Base-by-base conservation (phyloP, 2,329 filamentous ascomycete genomes). In the Penicillium sp. region DNA sequence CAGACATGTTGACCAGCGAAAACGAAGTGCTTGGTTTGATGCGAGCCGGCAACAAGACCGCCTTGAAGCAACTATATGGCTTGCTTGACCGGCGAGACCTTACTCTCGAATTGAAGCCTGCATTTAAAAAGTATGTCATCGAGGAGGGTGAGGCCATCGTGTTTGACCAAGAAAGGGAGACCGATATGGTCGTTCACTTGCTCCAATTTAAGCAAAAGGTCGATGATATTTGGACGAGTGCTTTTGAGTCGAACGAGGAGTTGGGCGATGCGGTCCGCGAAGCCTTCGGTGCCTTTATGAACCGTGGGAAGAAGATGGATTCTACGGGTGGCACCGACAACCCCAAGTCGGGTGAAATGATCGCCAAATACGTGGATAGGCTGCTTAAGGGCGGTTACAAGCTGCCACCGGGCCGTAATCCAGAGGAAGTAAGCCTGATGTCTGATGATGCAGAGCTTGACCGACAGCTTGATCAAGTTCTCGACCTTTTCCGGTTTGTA, bases 331-430 rank as follows among this genome's bases (percentile, higher is more conserved):
- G 82, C 45, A 88, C 87, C 0, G 85, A 89, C 49, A 94, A 90
- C 49, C 88, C 89, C 17, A 97, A 95, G 75, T 88, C 95, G 13
- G 93, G 91, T 43, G 93, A 98, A 73, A 95, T 97, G 90, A 94
- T 96, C 59, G 94, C 93, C 28, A 97, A 96, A 69, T 90, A 97
- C 61, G 86, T 98, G 54, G 93, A 98, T 69, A 78, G 86, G 72
- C 76, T 98, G 19, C 78, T 98, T 29, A 83, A 89, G 48, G 88
- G 88, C 43, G 94, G 93, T 1, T 77, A 91, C 41, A 97, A 94
- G 51, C 40, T 61, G 81, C 83, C 32, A 56, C 41, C 42, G 2
- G 47, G 41, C 13, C 41, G 41, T 19, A 49, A 49, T 47, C 57
- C 52, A 22, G 63, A 61, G 37, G 69, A 72, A 44, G 73, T 76